Conservation (phyloP, 148 eudicot genomes). For the Rhododendron ovatum region DNA sequence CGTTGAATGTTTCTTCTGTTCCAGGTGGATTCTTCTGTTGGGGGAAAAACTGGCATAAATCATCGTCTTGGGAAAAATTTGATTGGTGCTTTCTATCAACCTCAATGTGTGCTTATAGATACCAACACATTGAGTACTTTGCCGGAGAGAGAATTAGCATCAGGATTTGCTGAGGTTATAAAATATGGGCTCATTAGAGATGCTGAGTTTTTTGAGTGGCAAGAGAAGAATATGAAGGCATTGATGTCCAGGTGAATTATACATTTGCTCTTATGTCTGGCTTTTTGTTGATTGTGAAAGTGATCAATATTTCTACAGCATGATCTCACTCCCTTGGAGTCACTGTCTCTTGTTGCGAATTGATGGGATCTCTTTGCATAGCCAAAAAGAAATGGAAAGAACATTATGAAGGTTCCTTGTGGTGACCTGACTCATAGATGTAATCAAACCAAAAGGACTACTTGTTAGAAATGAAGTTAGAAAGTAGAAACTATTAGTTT, state of each 20-base stretch:
- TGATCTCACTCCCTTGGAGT: not conserved
- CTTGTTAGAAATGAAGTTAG: not conserved
- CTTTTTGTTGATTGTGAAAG: not conserved
- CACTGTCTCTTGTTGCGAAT: not conserved
- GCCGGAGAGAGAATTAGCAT: slow-evolving; percentile 94
- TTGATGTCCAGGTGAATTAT: slow-evolving; percentile 68
- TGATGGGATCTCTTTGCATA: not conserved
- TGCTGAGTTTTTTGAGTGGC: slow-evolving; percentile 94
- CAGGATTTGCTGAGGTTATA: slow-evolving; percentile 92
- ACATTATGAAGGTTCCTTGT: not conserved
- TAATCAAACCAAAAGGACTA: not conserved
- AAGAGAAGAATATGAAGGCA: slow-evolving; percentile 80
- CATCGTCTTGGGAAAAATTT: slow-evolving; percentile 78
- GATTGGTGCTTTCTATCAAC: slow-evolving; percentile 99
- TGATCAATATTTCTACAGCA: not conserved
- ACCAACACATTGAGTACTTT: slow-evolving; percentile 81
- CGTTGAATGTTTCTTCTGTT: not conserved
- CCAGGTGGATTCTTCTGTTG: slow-evolving; percentile 98
- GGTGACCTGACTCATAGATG: not conserved
- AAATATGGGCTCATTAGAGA: slow-evolving; percentile 95
- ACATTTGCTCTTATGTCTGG: not conserved
- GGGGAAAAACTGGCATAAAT: slow-evolving; percentile 97
- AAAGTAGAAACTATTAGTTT: not conserved
- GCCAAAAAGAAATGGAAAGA: not conserved
- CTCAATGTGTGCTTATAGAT: slow-evolving; percentile 91